Percentiles rank a stretch among this genome's conserved stretches.
Evolutionary conservation across 2,329 filamentous ascomycete species (phyloP).

Genomic region (Emergomyces africanus): DNA sequence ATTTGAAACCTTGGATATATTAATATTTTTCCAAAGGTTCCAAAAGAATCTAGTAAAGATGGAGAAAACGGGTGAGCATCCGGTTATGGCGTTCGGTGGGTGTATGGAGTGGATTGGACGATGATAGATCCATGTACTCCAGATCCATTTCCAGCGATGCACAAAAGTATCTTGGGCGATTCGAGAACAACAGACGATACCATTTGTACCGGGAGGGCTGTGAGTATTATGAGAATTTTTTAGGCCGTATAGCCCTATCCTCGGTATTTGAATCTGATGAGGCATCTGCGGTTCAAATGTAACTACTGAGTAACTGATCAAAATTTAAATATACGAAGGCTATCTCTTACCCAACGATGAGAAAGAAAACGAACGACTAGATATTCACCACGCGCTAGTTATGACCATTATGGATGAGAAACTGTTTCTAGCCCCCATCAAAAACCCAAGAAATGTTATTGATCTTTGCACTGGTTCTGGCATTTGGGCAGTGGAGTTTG

Average conservation of each 20-base stretch:
- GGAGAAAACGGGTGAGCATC: not conserved
- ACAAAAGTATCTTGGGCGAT: conserved; percentile 15
- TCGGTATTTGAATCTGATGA: not conserved
- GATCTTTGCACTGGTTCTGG: conserved; percentile 10
- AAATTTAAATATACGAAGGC: not conserved
- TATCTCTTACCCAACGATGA: conserved; percentile 11
- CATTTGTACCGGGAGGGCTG: conserved; percentile 12
- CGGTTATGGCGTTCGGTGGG: not conserved
- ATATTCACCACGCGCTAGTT: conserved; percentile 9
- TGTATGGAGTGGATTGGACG: not conserved
- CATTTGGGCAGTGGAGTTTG: conserved; percentile 9
- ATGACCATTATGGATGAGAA: conserved; percentile 4
- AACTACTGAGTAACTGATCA: not conserved
- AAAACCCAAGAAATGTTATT: conserved; percentile 4
- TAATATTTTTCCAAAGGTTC: not conserved
- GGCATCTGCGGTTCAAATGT: not conserved
- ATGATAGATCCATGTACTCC: not conserved
- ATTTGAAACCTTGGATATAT: not conserved
- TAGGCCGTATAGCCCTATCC: not conserved
- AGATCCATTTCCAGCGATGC: conserved; percentile 3
- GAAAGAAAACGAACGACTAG: conserved; percentile 7
- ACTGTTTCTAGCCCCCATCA: conserved; percentile 7
- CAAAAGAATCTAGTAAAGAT: not conserved
- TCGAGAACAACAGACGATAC: conserved; percentile 16
- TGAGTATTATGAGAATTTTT: not conserved